Base-by-base conservation (phyloP, 2,329 filamentous ascomycete species). In the Aureobasidium subglaciale region DNA sequence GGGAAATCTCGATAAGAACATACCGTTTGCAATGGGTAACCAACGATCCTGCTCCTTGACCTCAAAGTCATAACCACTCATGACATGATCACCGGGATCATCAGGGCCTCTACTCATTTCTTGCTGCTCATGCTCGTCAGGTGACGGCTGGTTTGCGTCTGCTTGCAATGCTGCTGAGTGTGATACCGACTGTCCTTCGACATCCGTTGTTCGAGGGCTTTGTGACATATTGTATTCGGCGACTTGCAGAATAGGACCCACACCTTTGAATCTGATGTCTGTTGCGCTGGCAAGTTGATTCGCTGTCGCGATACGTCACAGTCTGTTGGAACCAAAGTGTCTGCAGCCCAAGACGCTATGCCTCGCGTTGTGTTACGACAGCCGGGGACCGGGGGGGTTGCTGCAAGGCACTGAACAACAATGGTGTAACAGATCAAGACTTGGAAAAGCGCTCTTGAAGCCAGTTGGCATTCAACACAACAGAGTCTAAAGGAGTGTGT, bases 21-120 rank as follows among this genome's bases (percentile, higher is more conserved):
- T 83, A 99, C 93, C 93, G 90, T 99, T 99, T 78, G 93, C 93
- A 83, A 99, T 99, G 72, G 93, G 93, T 73, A 99, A 83, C 93
- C 93, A 99, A 81, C 93, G 82, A 77, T 99, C 93, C 77, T 99
- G 93, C 77, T 99, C 93, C 81, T 97, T 97, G 75, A 97, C 92
- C 77, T 97, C 92, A 73, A 96, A 96, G 78, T 97, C 92, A 75
- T 90, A 90, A 74, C 78, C 84, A 74, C 78, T 84, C 75, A 87
- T 80, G 72, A 82, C 86, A 73, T 81, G 81, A 38, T 59, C 57
- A 34, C 38, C 55, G 24, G 30, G 46, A 54, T 67, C 65, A 59
- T 66, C 63, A 35, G 60, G 57, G 29, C 63, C 43, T 41, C 38
- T 52, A 35, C 48, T 59, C 56, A 55, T 57, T 9, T 57, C 52